phyloP scores from a whole-genome alignment of 139 green algal genomes.

The Tetradesmus obliquus region DNA sequence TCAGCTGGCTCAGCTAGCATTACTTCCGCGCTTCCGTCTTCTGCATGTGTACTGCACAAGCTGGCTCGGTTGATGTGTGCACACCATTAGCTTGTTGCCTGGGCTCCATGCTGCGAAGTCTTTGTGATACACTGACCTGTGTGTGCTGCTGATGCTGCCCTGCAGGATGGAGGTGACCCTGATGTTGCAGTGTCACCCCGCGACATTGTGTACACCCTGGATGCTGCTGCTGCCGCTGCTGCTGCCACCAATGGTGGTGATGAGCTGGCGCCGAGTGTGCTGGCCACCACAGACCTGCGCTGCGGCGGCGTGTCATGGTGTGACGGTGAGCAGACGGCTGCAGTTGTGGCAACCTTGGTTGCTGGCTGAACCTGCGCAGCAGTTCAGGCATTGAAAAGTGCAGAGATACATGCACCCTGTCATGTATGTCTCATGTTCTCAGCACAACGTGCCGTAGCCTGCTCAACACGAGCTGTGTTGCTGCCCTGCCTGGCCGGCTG shows the following conservation, averaged over 20 bases:
- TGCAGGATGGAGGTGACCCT: slow-evolving; percentile 91
- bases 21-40: too few relatives aligned
- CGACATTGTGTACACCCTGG: slow-evolving; percentile 93
- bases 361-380: neutral
- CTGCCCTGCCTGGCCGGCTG: too few relatives aligned
- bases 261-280: slow-evolving; percentile 20
- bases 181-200: slow-evolving; percentile 86
- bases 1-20: too few relatives aligned
- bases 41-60: neutral
- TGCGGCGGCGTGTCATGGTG: slow-evolving; percentile 92
- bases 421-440: too few relatives aligned
- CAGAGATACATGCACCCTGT: too few relatives aligned
- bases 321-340: slow-evolving; percentile 49
- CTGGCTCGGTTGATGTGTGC: neutral
- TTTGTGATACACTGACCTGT: neutral
- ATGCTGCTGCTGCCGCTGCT: slow-evolving; percentile 42
- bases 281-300: slow-evolving; percentile 73
- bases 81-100: neutral
- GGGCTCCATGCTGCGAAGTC: neutral
- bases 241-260: neutral
- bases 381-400: neutral
- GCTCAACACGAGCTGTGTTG: too few relatives aligned
- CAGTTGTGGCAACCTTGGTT: neutral
- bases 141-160: slow-evolving; percentile 1
- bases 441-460: too few relatives aligned